Evolutionary conservation across 805 yeast species (phyloP), one percentile per base, ranked within the genome.

Genomic region (Wickerhamomyces tratensis): DNA sequence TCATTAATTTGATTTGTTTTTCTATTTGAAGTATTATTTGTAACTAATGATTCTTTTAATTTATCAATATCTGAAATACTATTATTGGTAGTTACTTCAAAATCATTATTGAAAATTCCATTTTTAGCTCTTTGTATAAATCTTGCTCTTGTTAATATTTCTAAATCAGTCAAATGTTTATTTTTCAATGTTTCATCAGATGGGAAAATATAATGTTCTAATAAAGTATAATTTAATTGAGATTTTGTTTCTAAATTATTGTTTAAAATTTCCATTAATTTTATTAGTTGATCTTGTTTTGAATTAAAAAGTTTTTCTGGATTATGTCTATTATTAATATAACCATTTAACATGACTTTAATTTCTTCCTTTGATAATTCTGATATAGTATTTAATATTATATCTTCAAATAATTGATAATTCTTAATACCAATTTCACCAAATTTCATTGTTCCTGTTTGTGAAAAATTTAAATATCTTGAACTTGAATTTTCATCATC

Each of bases 401-500:
- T 29, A 9, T 29, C 31, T 29, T 29, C 31, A 29, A 29, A 29
- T 29, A 29, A 11, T 29, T 29, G 11, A 29, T 29, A 29, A 3
- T 29, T 11, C 3, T 29, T 34, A 15, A 39, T 33, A 20, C 35
- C 37, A 39, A 20, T 34, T 12, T 13, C 36, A 31, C 5, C 34
- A 37, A 6, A 6, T 7, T n/a, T 35, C 42, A 20, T 14, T 52
- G 31, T 39, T 46, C 26, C 51, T 46, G 7, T 35, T 47, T 14
- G 27, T 11, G 42, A 20, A 8, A 47, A 53, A n/a, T 60, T 49
- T 41, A 62, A 59, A 27, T 61, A 65, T 25, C 62, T 41, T 34
- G 60, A 65, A 43, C 63, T 60, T 15, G 52, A 61, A 42, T 53
- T 49, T 40, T 44, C 52, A 10, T 41, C 45, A 30, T 38, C 35